A percentile compares a stretch with the other conserved stretches of the same genome.
Conservation (phyloP, 352 stramenopile genomes). For the Phytophthora tentaculata region DNA sequence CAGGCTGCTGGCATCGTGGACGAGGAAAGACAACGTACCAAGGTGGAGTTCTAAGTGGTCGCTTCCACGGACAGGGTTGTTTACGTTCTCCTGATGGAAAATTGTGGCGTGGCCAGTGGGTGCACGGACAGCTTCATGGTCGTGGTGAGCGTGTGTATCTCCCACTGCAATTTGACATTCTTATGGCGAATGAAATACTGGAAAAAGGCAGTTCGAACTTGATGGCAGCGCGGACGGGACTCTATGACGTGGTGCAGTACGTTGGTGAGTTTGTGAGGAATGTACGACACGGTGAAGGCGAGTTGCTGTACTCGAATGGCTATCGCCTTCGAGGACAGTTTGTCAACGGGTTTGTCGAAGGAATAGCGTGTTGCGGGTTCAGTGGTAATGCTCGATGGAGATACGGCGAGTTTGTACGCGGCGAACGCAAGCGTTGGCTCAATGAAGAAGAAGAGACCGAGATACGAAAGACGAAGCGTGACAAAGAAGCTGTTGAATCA, state of each 20-base stretch:
- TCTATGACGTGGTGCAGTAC: conserved; percentile 70
- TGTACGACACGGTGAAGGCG: conserved; percentile 56
- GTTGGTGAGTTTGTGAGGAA: conserved; percentile 53
- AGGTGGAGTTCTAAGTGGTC: conserved; percentile 55
- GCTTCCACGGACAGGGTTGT: conserved; percentile 67
- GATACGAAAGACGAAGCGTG: conserved; percentile 18
- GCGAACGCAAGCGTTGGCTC: conserved; percentile 60
- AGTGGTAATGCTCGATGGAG: conserved; percentile 33
- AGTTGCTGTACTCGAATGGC: conserved; percentile 65
- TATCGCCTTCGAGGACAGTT: conserved; percentile 55
- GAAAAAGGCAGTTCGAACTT: conserved; percentile 19
- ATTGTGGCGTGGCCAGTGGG: conserved; percentile 60
- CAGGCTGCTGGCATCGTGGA: conserved; percentile 63
- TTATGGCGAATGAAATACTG: conserved; percentile 44
- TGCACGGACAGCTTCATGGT: conserved; percentile 56
- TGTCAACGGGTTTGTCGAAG: conserved; percentile 50
- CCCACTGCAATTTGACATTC: conserved; percentile 46
- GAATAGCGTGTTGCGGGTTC: conserved; percentile 53
- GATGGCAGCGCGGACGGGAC: conserved; percentile 21
- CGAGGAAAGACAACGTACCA: conserved; percentile 62
- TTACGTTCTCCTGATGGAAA: conserved; percentile 66
- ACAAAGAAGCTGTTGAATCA: conserved; percentile 17
- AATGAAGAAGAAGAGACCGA: conserved; percentile 47
- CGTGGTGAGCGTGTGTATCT: conserved; percentile 58
- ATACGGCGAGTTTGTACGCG: conserved; percentile 44